phyloP scores from a whole-genome alignment of 306 rosid genomes.

The Begonia fuchsioides region DNA sequence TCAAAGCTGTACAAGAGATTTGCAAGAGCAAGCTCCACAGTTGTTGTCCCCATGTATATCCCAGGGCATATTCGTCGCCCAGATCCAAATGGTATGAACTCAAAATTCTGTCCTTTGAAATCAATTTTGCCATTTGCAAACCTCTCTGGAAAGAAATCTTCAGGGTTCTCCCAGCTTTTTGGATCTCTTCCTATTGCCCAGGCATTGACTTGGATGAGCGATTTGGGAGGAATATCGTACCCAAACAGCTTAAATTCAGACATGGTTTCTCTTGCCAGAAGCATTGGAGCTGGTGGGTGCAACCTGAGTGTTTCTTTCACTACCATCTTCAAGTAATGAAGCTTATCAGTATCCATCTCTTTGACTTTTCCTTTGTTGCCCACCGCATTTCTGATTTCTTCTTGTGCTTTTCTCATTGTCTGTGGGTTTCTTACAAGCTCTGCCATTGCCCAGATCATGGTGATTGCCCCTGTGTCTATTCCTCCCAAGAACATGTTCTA shows the following conservation, averaged over 20 bases:
- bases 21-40: conserved; percentile 22
- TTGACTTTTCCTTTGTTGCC: conserved; percentile 12
- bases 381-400: conserved; percentile 17
- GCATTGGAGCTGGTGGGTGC: conserved; percentile 36
- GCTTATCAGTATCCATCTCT: conserved; percentile 15
- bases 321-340: conserved; percentile 26
- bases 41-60: conserved; percentile 11
- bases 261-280: conserved; percentile 29
- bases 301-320: conserved; percentile 31
- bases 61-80: conserved; percentile 36
- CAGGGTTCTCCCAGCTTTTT: conserved; percentile 19
- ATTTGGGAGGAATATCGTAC: conserved; percentile 18
- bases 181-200: conserved; percentile 33
- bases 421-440: conserved; percentile 20
- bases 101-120: conserved; percentile 25
- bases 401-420: conserved; percentile 24
- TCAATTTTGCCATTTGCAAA: conserved; percentile 17
- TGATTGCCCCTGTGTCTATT: conserved; percentile 14
- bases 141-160: conserved; percentile 36
- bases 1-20: conserved; percentile 29
- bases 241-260: conserved; percentile 14
- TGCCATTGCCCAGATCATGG: conserved; percentile 25
- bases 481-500: conserved; percentile 25
- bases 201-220: conserved; percentile 19
- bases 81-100: conserved; percentile 33